Base-by-base conservation (phyloP, 495 filamentous ascomycete species). In the Annulohypoxylon maeteangense region DNA sequence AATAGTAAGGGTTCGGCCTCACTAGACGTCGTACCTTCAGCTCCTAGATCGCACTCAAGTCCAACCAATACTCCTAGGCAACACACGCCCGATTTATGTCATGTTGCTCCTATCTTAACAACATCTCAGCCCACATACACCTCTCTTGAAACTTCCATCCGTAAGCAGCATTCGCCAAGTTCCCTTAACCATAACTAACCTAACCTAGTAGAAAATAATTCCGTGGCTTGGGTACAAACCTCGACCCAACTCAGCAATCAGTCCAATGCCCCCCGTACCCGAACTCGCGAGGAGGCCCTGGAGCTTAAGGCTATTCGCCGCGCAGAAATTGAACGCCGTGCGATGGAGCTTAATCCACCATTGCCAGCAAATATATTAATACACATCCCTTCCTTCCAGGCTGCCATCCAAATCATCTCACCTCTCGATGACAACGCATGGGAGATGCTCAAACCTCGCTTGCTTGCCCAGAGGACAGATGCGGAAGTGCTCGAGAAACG, bases 361-460 rank as follows among this genome's bases (percentile, higher is more conserved):
- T 74, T 94, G 44, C 71, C 78, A 22, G 75, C 88, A 31, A 80
- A 81, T 62, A 78, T 92, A 12, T 81, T 93, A 36, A 81, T 81
- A 40, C 88, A 89, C 62, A 90, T 93, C 74, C 86, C 89, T 7
- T 86, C 90, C 0, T 93, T 91, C 67, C 86, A 90, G 68, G 89
- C 89, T 12, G 89, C 92, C 12, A 83, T 89, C 36, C 87, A 91
- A 40, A 91, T 92, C 47, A 83, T 86, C 14, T 79, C 83, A 18
- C 86, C 87, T 27, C 78, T 94, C 47, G 87, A 86, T 65, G 90
- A 92, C 47, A 76, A 80, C 20, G 87, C 86, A 0, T 93, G 91
- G 91, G 80, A 86, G 45, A 71, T 88, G 25, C 80, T 93, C 3
- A 86, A 88, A 67, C 89, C 89, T 23, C 87, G 89, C 54, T 81